phyloP scores from a whole-genome alignment of 202 grass and related monocot species.

The Carex arenaria region DNA sequence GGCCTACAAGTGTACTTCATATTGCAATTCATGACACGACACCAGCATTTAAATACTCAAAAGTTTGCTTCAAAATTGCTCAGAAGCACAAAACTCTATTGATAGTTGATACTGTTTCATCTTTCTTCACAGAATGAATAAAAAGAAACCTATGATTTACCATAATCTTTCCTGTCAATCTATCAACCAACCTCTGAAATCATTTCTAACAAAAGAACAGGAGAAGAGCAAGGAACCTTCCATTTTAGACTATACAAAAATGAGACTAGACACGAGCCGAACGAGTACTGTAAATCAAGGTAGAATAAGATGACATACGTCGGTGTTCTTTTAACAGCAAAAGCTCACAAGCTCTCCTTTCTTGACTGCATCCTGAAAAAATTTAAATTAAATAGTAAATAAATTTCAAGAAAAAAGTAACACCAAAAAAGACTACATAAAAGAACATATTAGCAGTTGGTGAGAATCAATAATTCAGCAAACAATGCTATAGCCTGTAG shows the following conservation, averaged over 20 bases:
- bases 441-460: not conserved
- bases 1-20: not conserved
- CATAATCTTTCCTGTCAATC: slow-evolving; percentile 11
- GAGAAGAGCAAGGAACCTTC: not conserved
- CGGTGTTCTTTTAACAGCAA: not conserved
- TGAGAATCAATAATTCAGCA: not conserved
- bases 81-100: not conserved
- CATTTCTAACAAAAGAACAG: not conserved
- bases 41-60: not conserved
- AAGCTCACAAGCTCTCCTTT: not conserved
- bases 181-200: slow-evolving; percentile 11
- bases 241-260: slow-evolving; percentile 16
- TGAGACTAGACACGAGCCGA: not conserved
- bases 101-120: not conserved
- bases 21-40: not conserved
- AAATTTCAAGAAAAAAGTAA: not conserved
- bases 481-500: not conserved
- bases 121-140: slow-evolving; percentile 24
- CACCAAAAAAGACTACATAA: not conserved
- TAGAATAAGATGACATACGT: not conserved
- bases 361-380: slow-evolving; percentile 15
- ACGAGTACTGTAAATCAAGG: not conserved
- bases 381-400: not conserved
- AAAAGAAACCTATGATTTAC: slow-evolving; percentile 20
- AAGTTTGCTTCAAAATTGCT: slow-evolving; percentile 16